A percentile compares a stretch with the other conserved stretches of the same genome.
phyloP scores from a whole-genome alignment of 495 filamentous ascomycete species.

The Lasiosphaeria hispida region DNA sequence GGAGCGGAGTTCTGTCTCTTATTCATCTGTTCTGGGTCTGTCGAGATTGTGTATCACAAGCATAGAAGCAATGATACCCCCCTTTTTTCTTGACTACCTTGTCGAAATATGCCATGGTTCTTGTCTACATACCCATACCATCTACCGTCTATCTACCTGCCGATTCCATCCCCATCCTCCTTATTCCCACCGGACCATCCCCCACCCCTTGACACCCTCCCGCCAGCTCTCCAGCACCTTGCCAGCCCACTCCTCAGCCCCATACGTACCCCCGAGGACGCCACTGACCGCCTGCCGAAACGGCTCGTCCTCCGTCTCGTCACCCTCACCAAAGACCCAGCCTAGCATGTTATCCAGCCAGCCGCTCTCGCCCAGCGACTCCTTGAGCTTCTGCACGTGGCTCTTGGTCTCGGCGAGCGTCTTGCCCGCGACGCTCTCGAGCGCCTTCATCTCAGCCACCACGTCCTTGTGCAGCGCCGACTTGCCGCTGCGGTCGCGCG shows the following conservation, averaged over 20 bases:
- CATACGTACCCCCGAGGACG: slow-evolving; percentile 25
- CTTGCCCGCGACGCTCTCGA: slow-evolving; percentile 28
- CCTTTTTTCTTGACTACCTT: too few relatives aligned
- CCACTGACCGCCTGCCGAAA: slow-evolving; percentile 20
- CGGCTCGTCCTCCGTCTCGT: slow-evolving; percentile 21
- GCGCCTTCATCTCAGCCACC: slow-evolving; percentile 35
- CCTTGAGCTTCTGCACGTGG: slow-evolving; percentile 32
- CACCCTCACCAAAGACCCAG: slow-evolving; percentile 19
- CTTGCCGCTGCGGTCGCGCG: slow-evolving; percentile 37
- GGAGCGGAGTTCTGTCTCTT: too few relatives aligned
- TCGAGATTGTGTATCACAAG: too few relatives aligned
- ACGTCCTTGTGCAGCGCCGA: slow-evolving; percentile 35
- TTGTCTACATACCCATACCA: background rate
- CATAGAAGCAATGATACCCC: too few relatives aligned
- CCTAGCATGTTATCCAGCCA: slow-evolving; percentile 40
- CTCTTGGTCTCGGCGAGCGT: slow-evolving; percentile 32
- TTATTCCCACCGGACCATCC: slow-evolving; percentile 31
- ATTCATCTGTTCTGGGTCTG: too few relatives aligned
- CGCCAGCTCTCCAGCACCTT: slow-evolving; percentile 44
- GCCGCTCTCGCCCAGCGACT: slow-evolving; percentile 32
- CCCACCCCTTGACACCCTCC: slow-evolving; percentile 43
- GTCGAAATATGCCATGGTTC: background rate
- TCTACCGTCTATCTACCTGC: background rate
- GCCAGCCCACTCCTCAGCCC: slow-evolving; percentile 42
- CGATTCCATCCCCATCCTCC: background rate